These are phyloP conservation scores for Sugiyamaella castrensis DNA, from an alignment of 1,139 yeast genomes.

Conservation along the genomic window DNA sequence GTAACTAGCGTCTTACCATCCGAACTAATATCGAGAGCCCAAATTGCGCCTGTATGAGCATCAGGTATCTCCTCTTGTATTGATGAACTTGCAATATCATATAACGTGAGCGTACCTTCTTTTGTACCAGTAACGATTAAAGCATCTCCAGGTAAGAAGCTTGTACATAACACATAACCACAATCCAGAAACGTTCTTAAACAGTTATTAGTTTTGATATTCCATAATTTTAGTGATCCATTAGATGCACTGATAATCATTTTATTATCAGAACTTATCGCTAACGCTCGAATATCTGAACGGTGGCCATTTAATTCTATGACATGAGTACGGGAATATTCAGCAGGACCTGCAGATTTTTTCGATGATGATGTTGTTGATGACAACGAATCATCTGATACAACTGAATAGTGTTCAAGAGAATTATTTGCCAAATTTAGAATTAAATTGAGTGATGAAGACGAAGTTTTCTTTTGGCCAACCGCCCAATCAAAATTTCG, in stretches of 20 bases:
- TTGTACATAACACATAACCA: constrained; percentile 80
- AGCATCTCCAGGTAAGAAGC: constrained; percentile 89
- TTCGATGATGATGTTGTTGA: constrained; percentile 39
- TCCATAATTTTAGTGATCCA: constrained; percentile 89
- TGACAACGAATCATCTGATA: constrained; percentile 37
- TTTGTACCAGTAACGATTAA: constrained; percentile 88
- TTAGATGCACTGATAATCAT: constrained; percentile 87
- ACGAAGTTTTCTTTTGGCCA: constrained; percentile 17
- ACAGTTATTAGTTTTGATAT: constrained; percentile 66
- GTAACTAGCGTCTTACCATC: constrained; percentile 86
- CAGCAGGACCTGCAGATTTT: constrained; percentile 45
- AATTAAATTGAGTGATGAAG: constrained; percentile 51
- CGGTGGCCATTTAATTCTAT: constrained; percentile 84
- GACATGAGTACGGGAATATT: constrained; percentile 50
- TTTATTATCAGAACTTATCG: constrained; percentile 75
- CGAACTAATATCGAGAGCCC: constrained; percentile 84
- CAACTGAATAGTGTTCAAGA: constrained; percentile 62
- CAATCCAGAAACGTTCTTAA: constrained; percentile 75
- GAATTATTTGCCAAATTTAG: constrained; percentile 69
- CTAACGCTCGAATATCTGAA: constrained; percentile 80
- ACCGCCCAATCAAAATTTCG: constrained; percentile 36
- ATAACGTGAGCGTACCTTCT: constrained; percentile 77
- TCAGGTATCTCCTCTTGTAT: constrained; percentile 59
- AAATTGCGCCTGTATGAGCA: constrained; percentile 76
- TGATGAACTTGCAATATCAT: constrained; percentile 82